Evolutionary conservation across 2,329 filamentous ascomycete genomes (phyloP).

Genomic region (Penicillium fuscoglaucum): DNA sequence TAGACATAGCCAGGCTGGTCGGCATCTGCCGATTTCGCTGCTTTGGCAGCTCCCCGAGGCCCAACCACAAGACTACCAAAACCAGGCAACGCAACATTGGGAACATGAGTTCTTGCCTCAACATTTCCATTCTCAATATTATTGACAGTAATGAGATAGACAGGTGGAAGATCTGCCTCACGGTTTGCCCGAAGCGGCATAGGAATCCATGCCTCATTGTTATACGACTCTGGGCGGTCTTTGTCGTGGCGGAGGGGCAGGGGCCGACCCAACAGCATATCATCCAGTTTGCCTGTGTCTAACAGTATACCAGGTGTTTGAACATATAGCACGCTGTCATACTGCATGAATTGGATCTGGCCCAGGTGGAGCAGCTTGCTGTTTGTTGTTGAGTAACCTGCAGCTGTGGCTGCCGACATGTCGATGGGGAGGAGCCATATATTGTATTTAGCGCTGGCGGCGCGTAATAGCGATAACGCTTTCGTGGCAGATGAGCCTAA

Average conservation of each 20-base stretch:
- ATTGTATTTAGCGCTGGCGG: slow-evolving; percentile 41
- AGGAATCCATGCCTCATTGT: slow-evolving; percentile 42
- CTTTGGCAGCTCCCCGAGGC: slow-evolving; percentile 21
- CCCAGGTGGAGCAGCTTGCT: slow-evolving; percentile 40
- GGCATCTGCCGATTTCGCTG: neutral
- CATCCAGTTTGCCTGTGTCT: slow-evolving; percentile 41
- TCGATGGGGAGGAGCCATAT: slow-evolving; percentile 46
- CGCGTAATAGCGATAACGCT: slow-evolving; percentile 41
- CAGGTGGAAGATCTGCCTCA: slow-evolving; percentile 34
- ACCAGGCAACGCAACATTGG: slow-evolving; percentile 34
- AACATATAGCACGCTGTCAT: slow-evolving; percentile 47
- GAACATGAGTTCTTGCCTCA: slow-evolving; percentile 42
- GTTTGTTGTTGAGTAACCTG: slow-evolving; percentile 37
- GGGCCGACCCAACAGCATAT: slow-evolving; percentile 38
- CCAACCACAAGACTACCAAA: slow-evolving; percentile 36
- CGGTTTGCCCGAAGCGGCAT: slow-evolving; percentile 38
- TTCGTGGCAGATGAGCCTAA: slow-evolving; percentile 30
- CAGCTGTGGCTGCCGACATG: slow-evolving; percentile 35
- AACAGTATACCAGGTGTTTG: slow-evolving; percentile 44
- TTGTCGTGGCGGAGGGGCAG: slow-evolving; percentile 37
- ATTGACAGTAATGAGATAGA: slow-evolving; percentile 42
- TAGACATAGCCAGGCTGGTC: slow-evolving; percentile 41
- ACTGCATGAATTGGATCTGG: slow-evolving; percentile 44
- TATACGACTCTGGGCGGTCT: slow-evolving; percentile 36
- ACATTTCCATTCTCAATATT: slow-evolving; percentile 35